A percentile compares a stretch with the other conserved stretches of the same genome.
These are phyloP conservation scores for Rubia peregrina DNA, from an alignment of 305 asterid species.

Conservation along the genomic window DNA sequence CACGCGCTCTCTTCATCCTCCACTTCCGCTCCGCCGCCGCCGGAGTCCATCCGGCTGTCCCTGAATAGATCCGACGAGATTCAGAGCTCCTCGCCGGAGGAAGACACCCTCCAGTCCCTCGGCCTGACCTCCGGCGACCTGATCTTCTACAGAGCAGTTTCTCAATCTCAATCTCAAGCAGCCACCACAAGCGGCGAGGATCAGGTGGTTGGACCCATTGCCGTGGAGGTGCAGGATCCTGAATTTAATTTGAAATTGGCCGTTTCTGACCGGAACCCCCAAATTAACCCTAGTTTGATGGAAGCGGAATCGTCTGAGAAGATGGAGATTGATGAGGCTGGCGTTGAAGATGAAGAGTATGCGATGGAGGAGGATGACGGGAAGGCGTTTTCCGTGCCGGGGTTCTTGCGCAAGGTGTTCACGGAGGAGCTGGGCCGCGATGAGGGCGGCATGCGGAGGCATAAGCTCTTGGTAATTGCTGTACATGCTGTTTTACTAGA, in stretches of 20 bases:
- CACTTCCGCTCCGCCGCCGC: conserved; percentile 15
- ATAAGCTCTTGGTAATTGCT: conserved; percentile 56
- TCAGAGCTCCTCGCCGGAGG: conserved; percentile 29
- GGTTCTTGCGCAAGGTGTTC: conserved; percentile 74
- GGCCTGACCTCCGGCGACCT: conserved; percentile 77
- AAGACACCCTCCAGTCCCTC: conserved; percentile 45
- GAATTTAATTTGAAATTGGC: neutral
- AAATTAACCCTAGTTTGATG: neutral
- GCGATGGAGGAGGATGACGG: conserved; percentile 20
- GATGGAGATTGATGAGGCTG: neutral
- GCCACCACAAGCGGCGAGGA: neutral
- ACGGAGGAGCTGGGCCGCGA: conserved; percentile 48
- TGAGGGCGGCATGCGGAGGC: conserved; percentile 36
- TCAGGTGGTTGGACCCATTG: neutral
- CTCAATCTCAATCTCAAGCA: neutral
- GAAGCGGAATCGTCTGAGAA: neutral
- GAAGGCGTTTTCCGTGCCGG: conserved; percentile 63
- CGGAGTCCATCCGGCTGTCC: conserved; percentile 57
- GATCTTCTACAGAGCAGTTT: conserved; percentile 36
- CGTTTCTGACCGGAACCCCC: neutral
- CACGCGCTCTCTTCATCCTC: conserved; percentile 34
- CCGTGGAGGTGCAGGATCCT: conserved; percentile 4
- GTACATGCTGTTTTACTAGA: conserved; percentile 73
- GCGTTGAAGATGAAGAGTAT: conserved; percentile 17
- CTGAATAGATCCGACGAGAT: conserved; percentile 68